Evolutionary conservation across 2,329 filamentous ascomycete species (phyloP).

Genomic region (Aspergillus intermedius): DNA sequence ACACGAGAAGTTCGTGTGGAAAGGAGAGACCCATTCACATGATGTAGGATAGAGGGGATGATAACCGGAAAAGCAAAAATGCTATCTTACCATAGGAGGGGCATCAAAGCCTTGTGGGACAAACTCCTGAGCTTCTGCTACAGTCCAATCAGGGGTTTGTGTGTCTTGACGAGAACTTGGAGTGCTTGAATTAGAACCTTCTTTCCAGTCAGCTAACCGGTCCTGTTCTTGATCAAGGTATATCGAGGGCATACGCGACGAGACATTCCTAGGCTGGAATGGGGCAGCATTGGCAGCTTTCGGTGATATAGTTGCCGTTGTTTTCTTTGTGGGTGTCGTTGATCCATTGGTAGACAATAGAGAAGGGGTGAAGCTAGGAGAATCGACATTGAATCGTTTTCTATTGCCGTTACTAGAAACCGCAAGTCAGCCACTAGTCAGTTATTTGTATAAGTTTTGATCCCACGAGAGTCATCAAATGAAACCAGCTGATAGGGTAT

Average conservation of each 20-base stretch:
- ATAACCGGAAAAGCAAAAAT: conserved; percentile 8
- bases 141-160: conserved; percentile 38
- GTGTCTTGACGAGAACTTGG: conserved; percentile 35
- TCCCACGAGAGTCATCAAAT: neutral
- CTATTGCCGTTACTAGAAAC: conserved; percentile 31
- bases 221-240: neutral
- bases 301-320: conserved; percentile 66
- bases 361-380: conserved; percentile 83
- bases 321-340: conserved; percentile 47
- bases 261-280: conserved; percentile 39
- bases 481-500: conserved; percentile 2
- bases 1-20: neutral
- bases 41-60: neutral
- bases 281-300: conserved; percentile 81
- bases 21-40: neutral
- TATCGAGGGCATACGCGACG: conserved; percentile 29
- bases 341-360: conserved; percentile 33
- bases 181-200: conserved; percentile 38
- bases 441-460: neutral
- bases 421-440: conserved; percentile 13
- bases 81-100: conserved; percentile 41
- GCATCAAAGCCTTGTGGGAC: conserved; percentile 51
- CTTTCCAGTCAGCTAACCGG: conserved; percentile 16
- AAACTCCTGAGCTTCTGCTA: conserved; percentile 43
- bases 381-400: conserved; percentile 88